Conservation (phyloP, 139 green algal species). For the Trebouxia sp. region DNA sequence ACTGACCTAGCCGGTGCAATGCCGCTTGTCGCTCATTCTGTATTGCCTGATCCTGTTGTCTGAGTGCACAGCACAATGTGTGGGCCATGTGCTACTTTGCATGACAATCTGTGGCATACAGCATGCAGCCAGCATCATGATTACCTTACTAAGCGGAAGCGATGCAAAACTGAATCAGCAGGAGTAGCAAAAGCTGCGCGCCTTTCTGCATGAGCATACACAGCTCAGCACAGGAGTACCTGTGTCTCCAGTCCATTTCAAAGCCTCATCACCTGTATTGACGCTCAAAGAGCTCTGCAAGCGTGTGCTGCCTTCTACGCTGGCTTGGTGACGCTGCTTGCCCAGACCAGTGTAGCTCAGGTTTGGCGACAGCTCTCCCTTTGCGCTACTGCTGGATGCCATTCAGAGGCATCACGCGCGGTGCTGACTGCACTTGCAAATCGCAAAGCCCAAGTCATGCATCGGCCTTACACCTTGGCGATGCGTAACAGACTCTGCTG, state of each 20-base stretch:
- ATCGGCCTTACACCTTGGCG: no score
- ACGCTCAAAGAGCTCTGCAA: neutral
- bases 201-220: neutral
- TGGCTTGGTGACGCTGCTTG: neutral
- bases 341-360: neutral
- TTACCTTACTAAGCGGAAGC: neutral
- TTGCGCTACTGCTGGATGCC: neutral
- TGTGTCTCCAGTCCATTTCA: no score
- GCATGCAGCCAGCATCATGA: no score
- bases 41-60: constrained; percentile 1
- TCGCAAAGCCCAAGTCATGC: no score
- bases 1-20: constrained; percentile 5
- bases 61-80: no score
- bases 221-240: neutral
- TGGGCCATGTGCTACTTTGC: no score
- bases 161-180: neutral
- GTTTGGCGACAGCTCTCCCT: neutral
- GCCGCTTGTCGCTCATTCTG: neutral
- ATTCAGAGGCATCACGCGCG: neutral
- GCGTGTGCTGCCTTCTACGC: neutral
- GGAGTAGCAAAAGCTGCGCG: neutral
- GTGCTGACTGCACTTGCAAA: no score
- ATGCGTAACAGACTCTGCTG: no score
- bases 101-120: no score
- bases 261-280: neutral